Conservation (phyloP, 176 grass and related monocot genomes). For the Eragrostis nindensis region DNA sequence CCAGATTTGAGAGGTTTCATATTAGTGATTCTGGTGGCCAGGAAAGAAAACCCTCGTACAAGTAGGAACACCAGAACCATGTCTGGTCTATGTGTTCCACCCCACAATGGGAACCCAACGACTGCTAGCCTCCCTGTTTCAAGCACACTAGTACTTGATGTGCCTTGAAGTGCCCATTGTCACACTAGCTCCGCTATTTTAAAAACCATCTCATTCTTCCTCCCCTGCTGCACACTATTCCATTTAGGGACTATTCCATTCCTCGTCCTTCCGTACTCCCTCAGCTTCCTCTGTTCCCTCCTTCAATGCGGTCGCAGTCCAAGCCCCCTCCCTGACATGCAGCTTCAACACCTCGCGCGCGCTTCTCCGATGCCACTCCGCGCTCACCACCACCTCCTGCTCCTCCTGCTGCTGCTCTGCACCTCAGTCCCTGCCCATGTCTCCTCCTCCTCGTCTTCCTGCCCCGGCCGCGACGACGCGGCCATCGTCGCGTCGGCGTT, state of each 20-base stretch:
- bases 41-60: neutral
- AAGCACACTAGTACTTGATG: too few relatives aligned
- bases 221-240: neutral
- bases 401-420: constrained; percentile 3
- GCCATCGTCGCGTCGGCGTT: constrained; percentile 66
- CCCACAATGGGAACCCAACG: constrained; percentile 32
- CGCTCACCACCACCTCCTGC: neutral
- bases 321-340: neutral
- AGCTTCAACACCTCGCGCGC: neutral
- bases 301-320: neutral
- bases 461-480: constrained; percentile 50
- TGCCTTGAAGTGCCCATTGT: neutral
- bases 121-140: constrained; percentile 33
- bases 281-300: neutral
- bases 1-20: neutral
- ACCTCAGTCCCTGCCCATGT: neutral
- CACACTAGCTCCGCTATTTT: constrained; percentile 27
- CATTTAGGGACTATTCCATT: constrained; percentile 37
- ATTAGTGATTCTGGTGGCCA: constrained; percentile 25
- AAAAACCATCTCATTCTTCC: constrained; percentile 35
- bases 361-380: constrained; percentile 48
- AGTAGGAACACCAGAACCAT: constrained; percentile 38
- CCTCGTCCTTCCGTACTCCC: neutral
- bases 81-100: neutral
- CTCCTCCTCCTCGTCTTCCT: constrained; percentile 29